Evolutionary conservation across 306 rosid species (phyloP).

Genomic region (Alnus glutinosa): DNA sequence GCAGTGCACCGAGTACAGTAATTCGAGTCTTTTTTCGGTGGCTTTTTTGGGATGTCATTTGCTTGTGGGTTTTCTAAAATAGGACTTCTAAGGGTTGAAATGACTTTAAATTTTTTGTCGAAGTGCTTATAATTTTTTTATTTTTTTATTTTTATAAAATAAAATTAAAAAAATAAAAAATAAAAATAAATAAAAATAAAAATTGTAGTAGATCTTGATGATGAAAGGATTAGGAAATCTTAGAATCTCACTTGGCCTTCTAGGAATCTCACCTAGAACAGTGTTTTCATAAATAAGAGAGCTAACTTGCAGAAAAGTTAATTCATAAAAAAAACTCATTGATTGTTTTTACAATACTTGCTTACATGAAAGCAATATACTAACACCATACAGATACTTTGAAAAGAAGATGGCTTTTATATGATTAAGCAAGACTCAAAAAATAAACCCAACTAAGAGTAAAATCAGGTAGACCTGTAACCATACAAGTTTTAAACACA

Average conservation of each 20-base stretch:
- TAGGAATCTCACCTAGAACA: background rate
- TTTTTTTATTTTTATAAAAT: background rate
- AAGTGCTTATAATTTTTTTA: background rate
- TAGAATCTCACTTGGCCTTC: background rate
- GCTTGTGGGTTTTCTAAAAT: too few relatives aligned
- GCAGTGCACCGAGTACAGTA: too few relatives aligned
- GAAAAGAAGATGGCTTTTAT: background rate
- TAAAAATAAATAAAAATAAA: background rate
- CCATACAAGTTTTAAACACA: background rate
- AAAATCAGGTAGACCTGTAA: background rate
- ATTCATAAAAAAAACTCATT: too few relatives aligned
- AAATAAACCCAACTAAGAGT: background rate
- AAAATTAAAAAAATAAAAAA: too few relatives aligned
- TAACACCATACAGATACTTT: background rate
- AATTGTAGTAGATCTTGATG: background rate
- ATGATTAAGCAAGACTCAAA: too few relatives aligned
- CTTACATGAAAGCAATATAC: background rate
- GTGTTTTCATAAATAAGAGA: too few relatives aligned
- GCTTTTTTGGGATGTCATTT: too few relatives aligned
- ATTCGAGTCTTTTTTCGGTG: too few relatives aligned
- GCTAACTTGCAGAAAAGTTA: too few relatives aligned
- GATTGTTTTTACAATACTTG: background rate
- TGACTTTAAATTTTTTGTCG: background rate
- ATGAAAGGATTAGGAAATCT: background rate
- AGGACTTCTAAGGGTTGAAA: background rate